Evolutionary conservation across 1,284 basidiomycete species (phyloP), one percentile per base, ranked within the genome.

Genomic region (Vanrija pseudolonga): DNA sequence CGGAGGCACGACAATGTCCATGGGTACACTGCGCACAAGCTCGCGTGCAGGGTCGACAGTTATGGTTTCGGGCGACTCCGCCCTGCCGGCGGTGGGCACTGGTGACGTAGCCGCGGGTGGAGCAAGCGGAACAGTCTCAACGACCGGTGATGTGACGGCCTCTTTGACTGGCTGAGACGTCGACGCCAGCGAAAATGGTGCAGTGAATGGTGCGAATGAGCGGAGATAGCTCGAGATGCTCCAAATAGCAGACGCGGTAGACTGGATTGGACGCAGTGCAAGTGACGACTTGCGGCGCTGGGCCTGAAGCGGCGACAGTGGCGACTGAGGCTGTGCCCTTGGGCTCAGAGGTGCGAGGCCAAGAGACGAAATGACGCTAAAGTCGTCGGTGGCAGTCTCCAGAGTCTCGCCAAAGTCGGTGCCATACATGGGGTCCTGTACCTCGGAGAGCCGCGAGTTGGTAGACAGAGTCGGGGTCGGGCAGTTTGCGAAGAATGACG

Each of bases 391-490:
- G 18, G 62, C 62, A n/a, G 60, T 65, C 48, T 66, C 61, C 26
- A 64, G 62, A 11, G 60, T 59, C 50, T 67, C 64, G 22, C 62
- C 56, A 6, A 56, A 55, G 44, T 65, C 66, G 20, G 57, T 61
- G 20, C 60, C 54, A 12, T 61, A 62, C 3, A 66, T 59, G 0
- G 68, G 68, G 43, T 73, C 72, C 20, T 67, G 47, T 8, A 59
- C 65, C 39, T 74, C 72, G 6, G 73, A 73, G 40, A 72, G 57
- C 32, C 32, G 32, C 2, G 71, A 73, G 20, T 69, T 50, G 43
- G 73, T 71, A 22, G 73, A 74, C 17, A 74, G 55, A 0, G 69
- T 72, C 0, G 71, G 70, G 6, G 73, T 72, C 19, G 59, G 65
- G 14, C 66, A 66, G n/a, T 64, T 64, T 22, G 23, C 36, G 32